Conservation (phyloP, 2,329 filamentous ascomycete species). For the Fusarium praegraminearum region DNA sequence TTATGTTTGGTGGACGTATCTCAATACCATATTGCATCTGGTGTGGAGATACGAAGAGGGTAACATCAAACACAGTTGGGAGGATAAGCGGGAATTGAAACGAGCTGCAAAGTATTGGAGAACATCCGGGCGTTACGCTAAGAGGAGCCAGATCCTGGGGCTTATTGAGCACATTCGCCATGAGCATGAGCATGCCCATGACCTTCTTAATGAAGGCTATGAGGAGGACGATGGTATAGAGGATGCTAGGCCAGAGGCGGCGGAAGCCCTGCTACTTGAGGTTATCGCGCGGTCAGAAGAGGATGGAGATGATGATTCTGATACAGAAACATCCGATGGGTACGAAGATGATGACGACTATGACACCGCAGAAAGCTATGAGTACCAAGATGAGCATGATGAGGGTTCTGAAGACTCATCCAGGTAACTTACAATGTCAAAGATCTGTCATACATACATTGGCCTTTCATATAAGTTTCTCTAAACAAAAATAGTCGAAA, state of each 20-base stretch:
- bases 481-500: too few relatives aligned
- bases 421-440: too few relatives aligned
- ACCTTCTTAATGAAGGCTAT: background rate
- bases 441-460: too few relatives aligned
- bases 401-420: too few relatives aligned
- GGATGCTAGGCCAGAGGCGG: background rate
- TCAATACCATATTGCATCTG: background rate
- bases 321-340: rapidly evolving
- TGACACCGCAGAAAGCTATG: too few relatives aligned
- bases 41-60: background rate
- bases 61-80: rapidly evolving
- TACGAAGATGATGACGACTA: background rate
- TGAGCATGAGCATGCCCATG: background rate
- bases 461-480: too few relatives aligned
- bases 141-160: too few relatives aligned
- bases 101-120: background rate
- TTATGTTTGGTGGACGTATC: background rate
- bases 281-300: background rate
- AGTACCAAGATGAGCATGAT: too few relatives aligned
- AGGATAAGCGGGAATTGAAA: rapidly evolving
- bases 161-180: background rate
- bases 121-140: background rate
- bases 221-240: background rate
- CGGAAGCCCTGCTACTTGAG: background rate
- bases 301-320: background rate